Percentiles rank a stretch among this genome's conserved stretches.
These are phyloP conservation scores for Kitagawia praeruptora DNA, from an alignment of 129 eudicot species.

Conservation along the genomic window DNA sequence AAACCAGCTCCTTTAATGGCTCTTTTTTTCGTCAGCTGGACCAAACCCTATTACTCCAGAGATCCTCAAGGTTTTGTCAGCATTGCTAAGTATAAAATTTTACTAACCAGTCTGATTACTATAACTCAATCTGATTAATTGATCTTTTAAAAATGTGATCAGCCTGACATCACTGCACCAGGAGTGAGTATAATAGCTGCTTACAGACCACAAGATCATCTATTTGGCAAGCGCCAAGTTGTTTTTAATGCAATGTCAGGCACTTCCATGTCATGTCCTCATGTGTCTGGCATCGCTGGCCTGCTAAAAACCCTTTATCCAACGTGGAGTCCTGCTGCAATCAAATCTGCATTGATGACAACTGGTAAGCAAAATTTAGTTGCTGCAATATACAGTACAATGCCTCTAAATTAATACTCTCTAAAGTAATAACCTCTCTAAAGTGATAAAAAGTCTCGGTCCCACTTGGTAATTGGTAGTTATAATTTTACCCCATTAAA, in stretches of 20 bases:
- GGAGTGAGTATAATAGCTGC: constrained; percentile 33
- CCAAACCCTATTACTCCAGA: constrained; percentile 25
- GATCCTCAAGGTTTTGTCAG: constrained; percentile 20
- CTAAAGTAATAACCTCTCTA: no score
- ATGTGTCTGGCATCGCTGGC: constrained; percentile 31
- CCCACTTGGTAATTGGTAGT: no score
- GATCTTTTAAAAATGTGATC: constrained; percentile 25
- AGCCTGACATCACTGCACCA: constrained; percentile 32
- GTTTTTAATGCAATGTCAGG: constrained; percentile 11
- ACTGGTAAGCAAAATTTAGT: constrained; percentile 4
- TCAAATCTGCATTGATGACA: constrained; percentile 26
- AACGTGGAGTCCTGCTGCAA: background rate
- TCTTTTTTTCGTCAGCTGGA: constrained; percentile 23
- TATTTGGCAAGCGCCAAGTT: constrained; percentile 1
- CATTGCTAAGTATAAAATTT: background rate
- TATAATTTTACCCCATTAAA: no score
- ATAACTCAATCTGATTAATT: background rate
- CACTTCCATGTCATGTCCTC: constrained; percentile 46
- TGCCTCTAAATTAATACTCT: no score
- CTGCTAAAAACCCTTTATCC: constrained; percentile 16
- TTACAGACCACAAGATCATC: background rate
- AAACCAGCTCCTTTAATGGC: constrained; percentile 31
- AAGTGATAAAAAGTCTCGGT: no score
- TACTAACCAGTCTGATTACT: no score
- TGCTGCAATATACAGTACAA: no score